These are phyloP conservation scores for Bolboschoenoplectus hybrid DNA, from an alignment of 202 grass and related monocot species.

Conservation along the genomic window DNA sequence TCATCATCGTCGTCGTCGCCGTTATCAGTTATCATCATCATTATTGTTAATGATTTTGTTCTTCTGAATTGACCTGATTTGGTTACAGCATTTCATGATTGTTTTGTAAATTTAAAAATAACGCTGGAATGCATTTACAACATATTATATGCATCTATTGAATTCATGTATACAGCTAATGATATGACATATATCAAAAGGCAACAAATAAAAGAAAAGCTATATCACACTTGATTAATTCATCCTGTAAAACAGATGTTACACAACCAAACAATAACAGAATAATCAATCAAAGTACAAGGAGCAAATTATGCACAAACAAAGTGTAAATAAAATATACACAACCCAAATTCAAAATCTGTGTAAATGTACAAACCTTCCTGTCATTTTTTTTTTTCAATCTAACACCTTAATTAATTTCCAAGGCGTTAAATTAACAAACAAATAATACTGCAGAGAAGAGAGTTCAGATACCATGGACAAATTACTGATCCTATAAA, in stretches of 20 bases:
- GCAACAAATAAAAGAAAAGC: not conserved
- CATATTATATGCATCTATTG: not conserved
- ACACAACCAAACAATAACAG: not conserved
- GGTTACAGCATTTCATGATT: not conserved
- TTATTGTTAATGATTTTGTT: not conserved
- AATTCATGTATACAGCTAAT: not conserved
- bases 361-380: constrained; percentile 13
- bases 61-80: not conserved
- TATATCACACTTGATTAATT: constrained; percentile 22
- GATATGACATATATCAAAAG: not conserved
- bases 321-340: not conserved
- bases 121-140: not conserved
- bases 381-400: not conserved
- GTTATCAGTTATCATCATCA: too few species aligned
- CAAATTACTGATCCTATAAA: not conserved
- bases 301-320: not conserved
- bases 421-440: constrained; percentile 22
- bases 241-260: not conserved
- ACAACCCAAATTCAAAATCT: constrained; percentile 32
- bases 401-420: not conserved
- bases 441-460: constrained; percentile 1
- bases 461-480: not conserved
- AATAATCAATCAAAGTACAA: constrained; percentile 3
- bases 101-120: not conserved
- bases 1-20: not conserved